Percentiles rank a stretch among this genome's conserved stretches.
Evolutionary conservation across 2,329 filamentous ascomycete species (phyloP).

Genomic region (Penicillium rolfsii): DNA sequence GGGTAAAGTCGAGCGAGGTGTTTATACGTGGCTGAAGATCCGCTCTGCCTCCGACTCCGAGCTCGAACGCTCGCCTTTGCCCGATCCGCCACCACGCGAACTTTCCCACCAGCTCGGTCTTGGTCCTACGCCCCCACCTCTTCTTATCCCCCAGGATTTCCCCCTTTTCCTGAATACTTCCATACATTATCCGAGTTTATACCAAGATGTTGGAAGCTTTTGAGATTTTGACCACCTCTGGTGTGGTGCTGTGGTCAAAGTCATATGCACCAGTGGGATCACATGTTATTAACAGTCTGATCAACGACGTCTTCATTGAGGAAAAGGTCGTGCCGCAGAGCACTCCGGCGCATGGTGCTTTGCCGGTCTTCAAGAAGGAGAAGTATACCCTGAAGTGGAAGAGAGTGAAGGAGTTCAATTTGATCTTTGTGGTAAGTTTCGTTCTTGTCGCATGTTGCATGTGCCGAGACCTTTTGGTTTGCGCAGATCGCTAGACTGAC

Average conservation of each 20-base stretch:
- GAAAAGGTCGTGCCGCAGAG: constrained; percentile 70
- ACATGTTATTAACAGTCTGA: constrained; percentile 88
- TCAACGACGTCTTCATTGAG: constrained; percentile 96
- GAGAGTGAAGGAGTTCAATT: constrained; percentile 83
- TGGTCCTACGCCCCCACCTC: constrained; percentile 22
- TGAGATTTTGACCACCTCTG: constrained; percentile 93
- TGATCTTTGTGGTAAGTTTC: constrained; percentile 85
- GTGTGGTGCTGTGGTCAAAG: constrained; percentile 95
- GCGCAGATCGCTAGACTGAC: constrained; percentile 23
- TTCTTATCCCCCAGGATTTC: constrained; percentile 22
- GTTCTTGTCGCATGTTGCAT: constrained; percentile 13
- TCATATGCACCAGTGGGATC: constrained; percentile 79
- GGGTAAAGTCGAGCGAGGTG: constrained; percentile 26
- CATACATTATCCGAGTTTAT: background rate
- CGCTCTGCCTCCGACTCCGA: constrained; percentile 25
- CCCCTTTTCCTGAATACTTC: constrained; percentile 14
- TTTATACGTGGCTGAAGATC: constrained; percentile 42
- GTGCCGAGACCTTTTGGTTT: constrained; percentile 3
- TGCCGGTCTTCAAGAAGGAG: constrained; percentile 80
- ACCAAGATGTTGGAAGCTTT: constrained; percentile 86
- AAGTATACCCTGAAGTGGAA: constrained; percentile 96
- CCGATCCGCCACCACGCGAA: constrained; percentile 30
- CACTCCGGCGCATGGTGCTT: constrained; percentile 62
- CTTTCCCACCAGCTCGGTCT: constrained; percentile 21
- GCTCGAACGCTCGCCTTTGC: constrained; percentile 26